A percentile compares a stretch with the other conserved stretches of the same genome.
These are phyloP conservation scores for Psidium guajava DNA, from an alignment of 345 rosid genomes.

Conservation along the genomic window DNA sequence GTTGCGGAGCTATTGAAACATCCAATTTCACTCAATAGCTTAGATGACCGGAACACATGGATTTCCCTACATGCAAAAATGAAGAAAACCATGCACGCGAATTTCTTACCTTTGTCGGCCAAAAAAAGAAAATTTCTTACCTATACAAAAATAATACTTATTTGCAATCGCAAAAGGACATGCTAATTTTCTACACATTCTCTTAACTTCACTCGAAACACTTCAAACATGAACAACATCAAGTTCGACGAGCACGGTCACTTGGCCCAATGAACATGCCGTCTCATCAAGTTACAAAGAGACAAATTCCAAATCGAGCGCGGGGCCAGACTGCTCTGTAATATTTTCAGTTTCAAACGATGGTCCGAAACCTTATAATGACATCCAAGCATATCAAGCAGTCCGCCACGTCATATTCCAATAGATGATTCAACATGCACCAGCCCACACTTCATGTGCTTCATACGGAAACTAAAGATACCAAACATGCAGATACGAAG, in stretches of 20 bases:
- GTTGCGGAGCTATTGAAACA: not conserved
- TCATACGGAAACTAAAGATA: not conserved
- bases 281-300: not conserved
- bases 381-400: not conserved
- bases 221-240: not conserved
- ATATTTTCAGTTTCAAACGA: not conserved
- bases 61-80: not conserved
- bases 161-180: not conserved
- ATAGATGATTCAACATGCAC: not conserved
- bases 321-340: not conserved
- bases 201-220: not conserved
- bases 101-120: not conserved
- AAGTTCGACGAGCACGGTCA: not conserved
- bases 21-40: not conserved
- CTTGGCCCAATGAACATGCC: not conserved
- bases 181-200: not conserved
- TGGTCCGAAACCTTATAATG: not conserved
- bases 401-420: not conserved
- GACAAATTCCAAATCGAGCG: not conserved
- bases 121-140: no score
- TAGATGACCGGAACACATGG: not conserved
- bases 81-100: not conserved
- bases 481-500: not conserved
- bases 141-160: not conserved
- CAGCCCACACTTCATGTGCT: not conserved